These are phyloP conservation scores for Bruguiera sexangula DNA, from an alignment of 345 rosid species.

Conservation along the genomic window DNA sequence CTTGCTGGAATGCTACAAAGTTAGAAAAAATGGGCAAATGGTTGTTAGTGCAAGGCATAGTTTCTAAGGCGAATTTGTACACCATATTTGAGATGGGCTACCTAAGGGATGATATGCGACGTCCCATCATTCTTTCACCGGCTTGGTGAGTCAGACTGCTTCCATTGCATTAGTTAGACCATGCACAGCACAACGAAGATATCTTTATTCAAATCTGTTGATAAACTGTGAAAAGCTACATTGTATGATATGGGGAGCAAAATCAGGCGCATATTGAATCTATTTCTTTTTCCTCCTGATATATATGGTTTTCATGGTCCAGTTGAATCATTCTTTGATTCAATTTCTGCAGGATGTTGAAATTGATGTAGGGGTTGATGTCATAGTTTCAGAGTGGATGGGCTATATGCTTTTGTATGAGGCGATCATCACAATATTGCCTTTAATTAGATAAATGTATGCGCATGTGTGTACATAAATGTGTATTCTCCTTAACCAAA, in stretches of 20 bases:
- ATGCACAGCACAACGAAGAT: neutral
- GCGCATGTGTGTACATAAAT: neutral
- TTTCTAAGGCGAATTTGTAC: neutral
- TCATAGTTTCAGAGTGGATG: slow-evolving; percentile 98
- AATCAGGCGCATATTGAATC: neutral
- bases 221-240: neutral
- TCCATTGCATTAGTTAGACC: neutral
- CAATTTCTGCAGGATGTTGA: slow-evolving; percentile 69
- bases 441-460: neutral
- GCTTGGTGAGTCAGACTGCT: neutral
- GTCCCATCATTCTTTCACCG: neutral
- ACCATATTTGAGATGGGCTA: neutral
- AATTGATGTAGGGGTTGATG: slow-evolving; percentile 91
- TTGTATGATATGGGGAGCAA: no score
- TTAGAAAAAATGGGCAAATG: neutral
- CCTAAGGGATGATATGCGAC: neutral
- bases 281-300: neutral
- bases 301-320: slow-evolving; percentile 7
- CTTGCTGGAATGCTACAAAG: neutral
- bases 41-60: neutral
- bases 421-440: slow-evolving; percentile 43
- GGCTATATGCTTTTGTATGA: slow-evolving; percentile 98
- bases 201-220: neutral
- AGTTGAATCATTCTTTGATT: slow-evolving; percentile 1
- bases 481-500: no score